A percentile compares a stretch with the other conserved stretches of the same genome.
Conservation (phyloP, 2,329 filamentous ascomycete genomes). For the Pezicula carpinea region DNA sequence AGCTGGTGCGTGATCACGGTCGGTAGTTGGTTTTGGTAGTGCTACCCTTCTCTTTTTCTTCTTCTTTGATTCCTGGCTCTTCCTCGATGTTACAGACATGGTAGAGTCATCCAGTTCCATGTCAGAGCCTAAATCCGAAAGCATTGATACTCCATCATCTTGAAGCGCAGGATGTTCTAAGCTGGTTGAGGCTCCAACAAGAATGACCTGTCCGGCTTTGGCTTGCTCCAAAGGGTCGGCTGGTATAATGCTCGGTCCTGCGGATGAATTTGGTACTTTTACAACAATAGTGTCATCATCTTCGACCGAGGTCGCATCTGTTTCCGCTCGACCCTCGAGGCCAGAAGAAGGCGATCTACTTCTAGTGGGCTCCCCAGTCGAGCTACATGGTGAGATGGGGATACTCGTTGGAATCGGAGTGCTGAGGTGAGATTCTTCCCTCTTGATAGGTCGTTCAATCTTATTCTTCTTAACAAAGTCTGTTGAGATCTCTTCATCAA, state of each 20-base stretch:
- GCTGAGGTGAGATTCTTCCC: conserved; percentile 11
- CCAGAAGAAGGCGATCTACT: conserved; percentile 10
- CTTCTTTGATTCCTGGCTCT: conserved; percentile 5
- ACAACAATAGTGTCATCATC: conserved; percentile 1
- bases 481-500: conserved; percentile 2
- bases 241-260: conserved; percentile 5
- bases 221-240: conserved; percentile 13
- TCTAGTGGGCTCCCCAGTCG: background rate
- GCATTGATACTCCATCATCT: conserved; percentile 12
- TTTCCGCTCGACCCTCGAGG: conserved; percentile 2
- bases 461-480: conserved; percentile 7
- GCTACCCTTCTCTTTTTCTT: conserved; percentile 12
- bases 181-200: conserved; percentile 18
- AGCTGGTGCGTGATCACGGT: conserved; percentile 20
- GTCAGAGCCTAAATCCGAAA: conserved; percentile 16
- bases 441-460: conserved; percentile 10
- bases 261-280: background rate
- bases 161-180: conserved; percentile 18
- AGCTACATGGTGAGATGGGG: background rate
- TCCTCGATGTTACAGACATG: conserved; percentile 6
- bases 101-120: conserved; percentile 12
- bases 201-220: conserved; percentile 14
- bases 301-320: conserved; percentile 1
- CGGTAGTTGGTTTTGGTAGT: conserved; percentile 11
- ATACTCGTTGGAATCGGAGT: conserved; percentile 2